These are phyloP conservation scores for Citrus maxima DNA, from an alignment of 345 rosid genomes.

Conservation along the genomic window DNA sequence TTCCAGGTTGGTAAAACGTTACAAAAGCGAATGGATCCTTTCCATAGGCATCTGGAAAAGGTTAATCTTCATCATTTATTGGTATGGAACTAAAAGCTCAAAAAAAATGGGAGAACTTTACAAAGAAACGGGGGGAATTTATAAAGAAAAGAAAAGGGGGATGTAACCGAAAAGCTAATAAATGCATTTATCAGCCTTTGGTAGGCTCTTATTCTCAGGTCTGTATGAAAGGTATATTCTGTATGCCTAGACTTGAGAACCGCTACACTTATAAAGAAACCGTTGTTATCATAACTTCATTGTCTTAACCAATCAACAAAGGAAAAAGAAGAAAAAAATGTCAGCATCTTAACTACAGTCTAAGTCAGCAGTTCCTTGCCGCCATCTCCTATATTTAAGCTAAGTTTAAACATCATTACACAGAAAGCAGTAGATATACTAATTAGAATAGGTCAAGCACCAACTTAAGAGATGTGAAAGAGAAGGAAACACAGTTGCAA, in stretches of 20 bases:
- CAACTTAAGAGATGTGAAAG: not conserved
- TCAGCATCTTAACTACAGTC: not conserved
- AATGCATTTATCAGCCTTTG: not conserved
- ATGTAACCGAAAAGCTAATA: too few species aligned
- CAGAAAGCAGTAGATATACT: not conserved
- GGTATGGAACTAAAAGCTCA: not conserved
- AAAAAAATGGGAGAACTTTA: not conserved
- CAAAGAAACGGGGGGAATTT: not conserved
- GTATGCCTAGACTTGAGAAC: not conserved
- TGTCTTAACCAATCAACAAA: not conserved
- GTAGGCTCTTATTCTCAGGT: not conserved
- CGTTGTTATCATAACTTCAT: not conserved
- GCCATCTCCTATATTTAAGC: not conserved
- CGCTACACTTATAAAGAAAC: too few species aligned
- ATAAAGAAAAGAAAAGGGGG: too few species aligned
- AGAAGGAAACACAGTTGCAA: not conserved
- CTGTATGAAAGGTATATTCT: not conserved
- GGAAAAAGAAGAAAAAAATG: not conserved
- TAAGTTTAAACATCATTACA: not conserved
- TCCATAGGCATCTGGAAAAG: not conserved
- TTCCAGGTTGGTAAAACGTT: not conserved
- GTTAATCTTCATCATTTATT: not conserved
- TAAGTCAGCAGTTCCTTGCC: not conserved
- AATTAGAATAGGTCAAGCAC: slow-evolving; percentile 4
- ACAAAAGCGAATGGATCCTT: not conserved